phyloP scores from a whole-genome alignment of 2,329 filamentous ascomycete species.

The Pseudodiploospora longispora region DNA sequence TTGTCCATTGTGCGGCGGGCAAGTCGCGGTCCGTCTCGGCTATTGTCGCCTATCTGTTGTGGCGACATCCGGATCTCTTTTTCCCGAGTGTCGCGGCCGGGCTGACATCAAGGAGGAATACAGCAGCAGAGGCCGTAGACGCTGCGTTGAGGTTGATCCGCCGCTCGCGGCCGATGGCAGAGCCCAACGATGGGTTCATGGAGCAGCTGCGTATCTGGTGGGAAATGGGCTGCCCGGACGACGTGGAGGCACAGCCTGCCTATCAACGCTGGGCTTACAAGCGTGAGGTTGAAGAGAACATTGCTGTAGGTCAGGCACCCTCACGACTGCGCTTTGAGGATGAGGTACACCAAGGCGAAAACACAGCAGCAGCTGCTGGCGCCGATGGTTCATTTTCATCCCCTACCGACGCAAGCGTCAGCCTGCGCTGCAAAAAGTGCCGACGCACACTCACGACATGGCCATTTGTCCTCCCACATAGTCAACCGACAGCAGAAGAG shows the following conservation, averaged over 20 bases:
- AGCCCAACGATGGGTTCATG: conserved; percentile 91
- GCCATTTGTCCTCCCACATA: conserved; percentile 60
- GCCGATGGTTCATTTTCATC: neutral
- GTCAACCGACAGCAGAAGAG: neutral
- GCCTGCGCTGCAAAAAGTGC: conserved; percentile 83
- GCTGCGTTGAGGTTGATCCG: conserved; percentile 62
- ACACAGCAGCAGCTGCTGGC: neutral
- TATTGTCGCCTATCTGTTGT: conserved; percentile 77
- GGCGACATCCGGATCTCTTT: conserved; percentile 50
- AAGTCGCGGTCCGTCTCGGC: conserved; percentile 87
- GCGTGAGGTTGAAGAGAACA: conserved; percentile 45
- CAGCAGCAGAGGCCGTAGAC: conserved; percentile 40
- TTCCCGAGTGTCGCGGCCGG: conserved; percentile 24
- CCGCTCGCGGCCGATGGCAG: conserved; percentile 64
- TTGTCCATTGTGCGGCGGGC: conserved; percentile 79
- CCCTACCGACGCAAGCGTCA: conserved; percentile 11
- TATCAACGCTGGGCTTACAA: conserved; percentile 68
- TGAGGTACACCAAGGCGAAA: conserved; percentile 28
- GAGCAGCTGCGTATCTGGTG: conserved; percentile 80
- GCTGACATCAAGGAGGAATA: conserved; percentile 20
- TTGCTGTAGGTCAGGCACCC: conserved; percentile 71
- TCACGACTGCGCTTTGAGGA: conserved; percentile 78
- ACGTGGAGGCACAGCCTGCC: conserved; percentile 56
- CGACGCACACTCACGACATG: conserved; percentile 53
- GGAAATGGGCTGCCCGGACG: conserved; percentile 70